phyloP scores from a whole-genome alignment of 2,329 filamentous ascomycete genomes.

The Huntiella omanensis region DNA sequence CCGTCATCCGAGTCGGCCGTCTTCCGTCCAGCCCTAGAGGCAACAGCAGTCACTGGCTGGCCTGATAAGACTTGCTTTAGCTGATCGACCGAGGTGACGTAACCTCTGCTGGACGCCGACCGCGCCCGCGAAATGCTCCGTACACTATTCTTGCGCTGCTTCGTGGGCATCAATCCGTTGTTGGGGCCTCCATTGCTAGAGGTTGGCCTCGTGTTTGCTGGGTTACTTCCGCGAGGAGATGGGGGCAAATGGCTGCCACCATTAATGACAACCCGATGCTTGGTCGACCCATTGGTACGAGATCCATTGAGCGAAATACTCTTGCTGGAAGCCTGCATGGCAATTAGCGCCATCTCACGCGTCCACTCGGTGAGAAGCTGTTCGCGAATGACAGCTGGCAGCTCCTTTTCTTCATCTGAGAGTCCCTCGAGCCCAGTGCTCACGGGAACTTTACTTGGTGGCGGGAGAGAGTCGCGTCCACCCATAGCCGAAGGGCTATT shows the following conservation, averaged over 20 bases:
- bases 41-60: slow-evolving; percentile 20
- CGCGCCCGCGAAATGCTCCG: slow-evolving; percentile 31
- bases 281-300: slow-evolving; percentile 35
- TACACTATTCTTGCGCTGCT: slow-evolving; percentile 34
- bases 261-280: slow-evolving; percentile 41
- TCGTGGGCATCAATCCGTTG: slow-evolving; percentile 20
- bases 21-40: slow-evolving; percentile 18
- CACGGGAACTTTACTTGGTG: neutral
- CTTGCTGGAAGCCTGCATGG: slow-evolving; percentile 49
- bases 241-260: slow-evolving; percentile 22
- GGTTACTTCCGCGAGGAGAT: slow-evolving; percentile 22
- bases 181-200: slow-evolving; percentile 23
- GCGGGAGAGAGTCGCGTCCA: slow-evolving; percentile 23
- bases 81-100: slow-evolving; percentile 43
- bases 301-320: slow-evolving; percentile 62
- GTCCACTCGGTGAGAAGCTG: slow-evolving; percentile 68
- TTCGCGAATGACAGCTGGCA: slow-evolving; percentile 51
- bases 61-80: slow-evolving; percentile 42
- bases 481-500: slow-evolving; percentile 54
- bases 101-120: slow-evolving; percentile 26
- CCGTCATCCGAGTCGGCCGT: slow-evolving; percentile 28
- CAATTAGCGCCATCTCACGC: slow-evolving; percentile 50
- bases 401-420: slow-evolving; percentile 21
- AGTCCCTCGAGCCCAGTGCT: neutral
- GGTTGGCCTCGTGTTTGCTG: slow-evolving; percentile 28